These are phyloP conservation scores for Fragaria iinumae DNA, from an alignment of 306 rosid genomes.

Conservation along the genomic window DNA sequence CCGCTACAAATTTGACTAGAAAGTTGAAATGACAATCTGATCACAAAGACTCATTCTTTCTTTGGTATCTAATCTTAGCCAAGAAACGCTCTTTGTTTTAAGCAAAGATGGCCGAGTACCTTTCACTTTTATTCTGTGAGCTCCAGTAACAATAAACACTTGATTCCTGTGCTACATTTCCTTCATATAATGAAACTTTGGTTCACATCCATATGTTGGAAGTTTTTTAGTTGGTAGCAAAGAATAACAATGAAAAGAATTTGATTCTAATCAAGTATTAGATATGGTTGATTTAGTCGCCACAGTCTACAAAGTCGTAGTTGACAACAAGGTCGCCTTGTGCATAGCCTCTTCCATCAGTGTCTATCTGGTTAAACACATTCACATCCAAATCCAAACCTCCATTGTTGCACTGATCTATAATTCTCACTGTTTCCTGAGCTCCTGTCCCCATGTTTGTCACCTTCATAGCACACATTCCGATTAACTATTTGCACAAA, in stretches of 20 bases:
- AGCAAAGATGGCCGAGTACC: too few species aligned
- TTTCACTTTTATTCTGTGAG: neutral
- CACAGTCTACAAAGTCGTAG: conserved; percentile 56
- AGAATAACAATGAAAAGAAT: neutral
- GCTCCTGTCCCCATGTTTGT: conserved; percentile 49
- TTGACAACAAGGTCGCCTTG: conserved; percentile 51
- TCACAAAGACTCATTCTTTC: neutral
- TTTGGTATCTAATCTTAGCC: neutral
- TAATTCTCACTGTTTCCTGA: conserved; percentile 46
- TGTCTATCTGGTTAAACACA: conserved; percentile 44
- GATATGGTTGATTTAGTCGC: conserved; percentile 24
- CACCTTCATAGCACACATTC: conserved; percentile 33
- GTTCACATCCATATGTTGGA: neutral
- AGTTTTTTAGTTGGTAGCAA: neutral
- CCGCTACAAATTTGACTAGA: neutral
- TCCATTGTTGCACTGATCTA: conserved; percentile 56
- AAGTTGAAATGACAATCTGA: neutral
- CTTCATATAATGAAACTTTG: neutral
- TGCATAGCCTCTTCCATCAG: conserved; percentile 36
- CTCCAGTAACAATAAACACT: neutral
- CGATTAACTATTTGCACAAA: neutral
- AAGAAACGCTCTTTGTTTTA: too few species aligned
- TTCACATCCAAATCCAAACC: conserved; percentile 58
- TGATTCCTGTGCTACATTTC: neutral
- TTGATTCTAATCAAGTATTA: neutral